Evolutionary conservation across 805 yeast species (phyloP), one percentile per base, ranked within the genome.

Genomic region (Cyberlindnera subsufficiens): DNA sequence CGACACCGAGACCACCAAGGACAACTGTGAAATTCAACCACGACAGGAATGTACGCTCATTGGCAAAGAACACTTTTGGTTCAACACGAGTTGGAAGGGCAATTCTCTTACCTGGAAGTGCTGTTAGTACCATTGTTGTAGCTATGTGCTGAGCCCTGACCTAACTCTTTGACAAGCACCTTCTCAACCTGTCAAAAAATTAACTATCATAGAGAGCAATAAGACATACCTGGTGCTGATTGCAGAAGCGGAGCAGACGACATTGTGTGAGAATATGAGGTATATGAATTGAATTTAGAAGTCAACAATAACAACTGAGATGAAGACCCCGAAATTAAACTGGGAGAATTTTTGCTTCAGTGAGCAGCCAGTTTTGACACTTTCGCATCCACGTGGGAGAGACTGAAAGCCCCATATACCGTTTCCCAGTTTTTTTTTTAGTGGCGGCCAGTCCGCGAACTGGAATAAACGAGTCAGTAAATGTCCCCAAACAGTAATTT

Each of bases 1-100:
- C 99, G 45, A 93, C 90, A 47, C 97, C 98, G 46, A 93, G 74
- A 37, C 97, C 95, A 25, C 99, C 99, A 47, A 93, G 74, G 60
- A 95, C 87, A 46, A 93, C 97, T n/a, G 99, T 93, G 74, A 93
- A 93, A 67, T 95, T 95, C 58, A 93, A 77, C 99, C 99, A 93
- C 38, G 98, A 91, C 46, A 93, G 75, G 62, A 93, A 93, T 1
- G 99, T 93, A 73, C 99, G 86, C 69, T 93, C 99, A 63, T 93
- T 93, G 61, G 99, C 99, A 60, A 93, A 93, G 71, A 95, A 93
- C 22, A 93, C 99, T 67, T 93, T 93, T 53, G 99, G 99, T 68
- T 93, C 99, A 18, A 93, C 97, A 51, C 99, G 78, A 16, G 97
- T 95, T 38, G 99, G 99, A 43, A 93, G 74, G 4, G 99, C 98